A percentile compares a stretch with the other conserved stretches of the same genome.
phyloP scores from a whole-genome alignment of 2,329 filamentous ascomycete genomes.

The Pyricularia sp. region DNA sequence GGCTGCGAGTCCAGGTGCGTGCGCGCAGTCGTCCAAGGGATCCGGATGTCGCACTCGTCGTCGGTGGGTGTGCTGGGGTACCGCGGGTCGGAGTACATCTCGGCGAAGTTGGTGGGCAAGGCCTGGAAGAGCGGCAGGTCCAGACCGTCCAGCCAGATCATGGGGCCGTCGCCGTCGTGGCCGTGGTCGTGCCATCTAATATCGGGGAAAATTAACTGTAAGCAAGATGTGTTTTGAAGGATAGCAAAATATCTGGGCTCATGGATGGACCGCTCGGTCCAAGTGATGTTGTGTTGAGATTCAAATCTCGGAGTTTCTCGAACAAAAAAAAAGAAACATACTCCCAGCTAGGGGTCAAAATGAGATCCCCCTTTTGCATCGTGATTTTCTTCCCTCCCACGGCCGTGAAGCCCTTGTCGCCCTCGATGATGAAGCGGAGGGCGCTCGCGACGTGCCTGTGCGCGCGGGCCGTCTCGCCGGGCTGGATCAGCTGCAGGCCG shows the following conservation, averaged over 20 bases:
- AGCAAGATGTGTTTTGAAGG: neutral
- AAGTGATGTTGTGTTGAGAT: too few relatives aligned
- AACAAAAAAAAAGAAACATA: too few relatives aligned
- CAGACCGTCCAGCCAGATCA: constrained; percentile 45
- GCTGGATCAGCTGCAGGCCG: constrained; percentile 42
- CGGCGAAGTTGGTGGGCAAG: constrained; percentile 39
- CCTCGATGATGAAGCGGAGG: constrained; percentile 44
- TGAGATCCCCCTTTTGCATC: constrained; percentile 39
- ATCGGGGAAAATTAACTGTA: neutral
- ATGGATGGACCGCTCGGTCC: too few relatives aligned
- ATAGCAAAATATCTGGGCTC: neutral
- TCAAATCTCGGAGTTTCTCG: too few relatives aligned
- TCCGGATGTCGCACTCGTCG: constrained; percentile 15
- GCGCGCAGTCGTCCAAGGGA: constrained; percentile 12
- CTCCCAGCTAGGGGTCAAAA: constrained; percentile 44
- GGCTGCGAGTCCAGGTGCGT: constrained; percentile 19
- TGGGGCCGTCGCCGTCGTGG: constrained; percentile 38
- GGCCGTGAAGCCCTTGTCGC: constrained; percentile 40
- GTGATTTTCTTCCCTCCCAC: constrained; percentile 39
- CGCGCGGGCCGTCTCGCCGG: constrained; percentile 39
- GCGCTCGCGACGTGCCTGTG: constrained; percentile 44
- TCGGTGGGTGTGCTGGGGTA: constrained; percentile 16
- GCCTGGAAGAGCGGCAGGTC: constrained; percentile 38
- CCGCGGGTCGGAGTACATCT: constrained; percentile 24
- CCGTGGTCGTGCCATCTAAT: constrained; percentile 36